Evolutionary conservation across 1,139 yeast species (phyloP).

Genomic region (Taphrina communis): DNA sequence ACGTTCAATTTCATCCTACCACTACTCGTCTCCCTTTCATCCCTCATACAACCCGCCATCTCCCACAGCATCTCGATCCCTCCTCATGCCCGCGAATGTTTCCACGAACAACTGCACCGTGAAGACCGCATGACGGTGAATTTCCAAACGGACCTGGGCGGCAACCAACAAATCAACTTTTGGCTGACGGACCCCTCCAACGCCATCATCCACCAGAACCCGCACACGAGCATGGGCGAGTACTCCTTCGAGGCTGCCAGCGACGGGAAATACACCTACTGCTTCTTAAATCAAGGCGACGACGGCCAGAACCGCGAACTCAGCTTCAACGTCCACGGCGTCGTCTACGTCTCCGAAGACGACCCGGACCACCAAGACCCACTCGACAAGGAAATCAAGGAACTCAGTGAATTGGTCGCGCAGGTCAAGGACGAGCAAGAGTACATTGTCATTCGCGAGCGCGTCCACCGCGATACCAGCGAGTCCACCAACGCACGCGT

Average conservation of each 20-base stretch:
- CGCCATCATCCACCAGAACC: conserved; percentile 58
- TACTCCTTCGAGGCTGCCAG: conserved; percentile 67
- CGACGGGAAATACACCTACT: conserved; percentile 80
- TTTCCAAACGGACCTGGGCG: conserved; percentile 84
- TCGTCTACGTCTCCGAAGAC: conserved; percentile 81
- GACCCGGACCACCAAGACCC: conserved; percentile 69
- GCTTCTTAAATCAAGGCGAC: conserved; percentile 79
- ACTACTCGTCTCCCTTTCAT: conserved; percentile 57
- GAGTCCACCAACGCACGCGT: conserved; percentile 96
- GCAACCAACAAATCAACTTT: conserved; percentile 64
- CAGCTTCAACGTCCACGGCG: conserved; percentile 93
- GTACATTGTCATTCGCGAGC: conserved; percentile 92
- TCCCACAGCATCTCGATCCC: conserved; percentile 43
- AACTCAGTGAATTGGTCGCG: conserved; percentile 74
- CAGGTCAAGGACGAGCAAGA: conserved; percentile 87
- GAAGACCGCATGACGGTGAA: conserved; percentile 88
- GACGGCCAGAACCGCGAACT: conserved; percentile 78
- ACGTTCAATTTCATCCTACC: background rate
- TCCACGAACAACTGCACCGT: conserved; percentile 77
- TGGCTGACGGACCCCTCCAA: conserved; percentile 64
- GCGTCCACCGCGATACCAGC: conserved; percentile 95
- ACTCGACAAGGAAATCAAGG: conserved; percentile 81
- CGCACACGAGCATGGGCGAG: conserved; percentile 79
- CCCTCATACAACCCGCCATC: conserved; percentile 50
- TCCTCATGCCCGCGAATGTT: conserved; percentile 77